These are phyloP conservation scores for Xylaria polymorpha DNA, from an alignment of 2,329 filamentous ascomycete species.

Conservation along the genomic window DNA sequence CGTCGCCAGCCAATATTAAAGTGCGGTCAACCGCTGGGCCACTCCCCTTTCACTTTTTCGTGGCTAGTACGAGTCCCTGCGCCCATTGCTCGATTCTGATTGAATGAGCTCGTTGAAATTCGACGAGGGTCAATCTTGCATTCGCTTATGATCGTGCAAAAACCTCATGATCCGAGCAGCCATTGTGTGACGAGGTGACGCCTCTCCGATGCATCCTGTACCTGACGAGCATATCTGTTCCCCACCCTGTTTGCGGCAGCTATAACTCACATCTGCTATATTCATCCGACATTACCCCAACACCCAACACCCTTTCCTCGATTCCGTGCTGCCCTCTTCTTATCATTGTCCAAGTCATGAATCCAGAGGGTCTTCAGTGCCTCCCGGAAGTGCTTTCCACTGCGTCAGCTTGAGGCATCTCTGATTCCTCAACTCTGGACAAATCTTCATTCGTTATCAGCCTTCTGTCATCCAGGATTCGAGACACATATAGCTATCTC, in stretches of 20 bases:
- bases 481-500: background rate
- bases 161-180: conserved; percentile 33
- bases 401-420: conserved; percentile 51
- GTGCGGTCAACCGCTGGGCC: conserved; percentile 54
- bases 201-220: conserved; percentile 42
- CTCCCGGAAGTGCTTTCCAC: conserved; percentile 44
- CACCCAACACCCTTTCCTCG: conserved; percentile 38
- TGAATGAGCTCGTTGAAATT: conserved; percentile 42
- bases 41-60: conserved; percentile 36
- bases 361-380: conserved; percentile 42
- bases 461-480: conserved; percentile 17
- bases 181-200: conserved; percentile 42
- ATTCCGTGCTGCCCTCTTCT: conserved; percentile 31
- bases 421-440: conserved; percentile 51
- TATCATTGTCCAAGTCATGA: conserved; percentile 39
- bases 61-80: conserved; percentile 42
- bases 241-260: conserved; percentile 42
- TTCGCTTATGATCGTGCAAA: conserved; percentile 42
- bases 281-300: conserved; percentile 41
- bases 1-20: conserved; percentile 65
- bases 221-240: conserved; percentile 44
- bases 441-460: conserved; percentile 37
- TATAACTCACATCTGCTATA: conserved; percentile 43
- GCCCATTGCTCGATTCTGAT: conserved; percentile 45
- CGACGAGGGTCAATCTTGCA: conserved; percentile 45